Conservation (phyloP, 2,329 filamentous ascomycete species). For the Xylariales sp. region DNA sequence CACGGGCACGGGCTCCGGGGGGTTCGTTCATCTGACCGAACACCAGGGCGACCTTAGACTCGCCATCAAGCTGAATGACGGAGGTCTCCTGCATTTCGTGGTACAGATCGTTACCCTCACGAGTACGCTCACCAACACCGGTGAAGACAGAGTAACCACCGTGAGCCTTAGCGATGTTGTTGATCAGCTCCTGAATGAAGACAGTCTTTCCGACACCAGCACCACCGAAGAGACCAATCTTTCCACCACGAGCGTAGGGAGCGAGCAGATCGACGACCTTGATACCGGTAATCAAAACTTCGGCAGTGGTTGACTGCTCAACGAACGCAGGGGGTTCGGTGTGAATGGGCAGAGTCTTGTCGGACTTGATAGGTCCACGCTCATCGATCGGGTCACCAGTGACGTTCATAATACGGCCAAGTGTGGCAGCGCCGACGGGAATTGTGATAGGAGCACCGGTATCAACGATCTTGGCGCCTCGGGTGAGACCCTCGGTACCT, state of each 20-base stretch:
- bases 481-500: slow-evolving; percentile 99
- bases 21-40: slow-evolving; percentile 99
- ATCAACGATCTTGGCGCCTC: slow-evolving; percentile 85
- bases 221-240: slow-evolving; percentile 99
- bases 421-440: slow-evolving; percentile 90
- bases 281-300: slow-evolving; percentile 99
- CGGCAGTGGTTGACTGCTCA: slow-evolving; percentile 95
- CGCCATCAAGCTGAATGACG: slow-evolving; percentile 98
- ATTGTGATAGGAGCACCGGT: slow-evolving; percentile 96
- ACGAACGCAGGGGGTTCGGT: slow-evolving; percentile 90
- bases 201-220: slow-evolving; percentile 99
- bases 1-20: slow-evolving; percentile 99
- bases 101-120: slow-evolving; percentile 99
- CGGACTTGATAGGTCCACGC: slow-evolving; percentile 95
- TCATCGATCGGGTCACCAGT: slow-evolving; percentile 99
- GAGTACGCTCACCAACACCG: slow-evolving; percentile 99
- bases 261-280: slow-evolving; percentile 99
- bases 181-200: slow-evolving; percentile 99
- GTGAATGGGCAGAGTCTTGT: slow-evolving; percentile 91
- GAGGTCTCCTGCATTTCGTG: slow-evolving; percentile 99
- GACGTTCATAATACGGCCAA: slow-evolving; percentile 99
- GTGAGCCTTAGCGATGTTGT: slow-evolving; percentile 99
- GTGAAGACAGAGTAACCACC: slow-evolving; percentile 99
- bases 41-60: slow-evolving; percentile 98
- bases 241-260: slow-evolving; percentile 99